Evolutionary conservation across 148 eudicot genomes (phyloP).

Genomic region (Salicornia ramosissima): DNA sequence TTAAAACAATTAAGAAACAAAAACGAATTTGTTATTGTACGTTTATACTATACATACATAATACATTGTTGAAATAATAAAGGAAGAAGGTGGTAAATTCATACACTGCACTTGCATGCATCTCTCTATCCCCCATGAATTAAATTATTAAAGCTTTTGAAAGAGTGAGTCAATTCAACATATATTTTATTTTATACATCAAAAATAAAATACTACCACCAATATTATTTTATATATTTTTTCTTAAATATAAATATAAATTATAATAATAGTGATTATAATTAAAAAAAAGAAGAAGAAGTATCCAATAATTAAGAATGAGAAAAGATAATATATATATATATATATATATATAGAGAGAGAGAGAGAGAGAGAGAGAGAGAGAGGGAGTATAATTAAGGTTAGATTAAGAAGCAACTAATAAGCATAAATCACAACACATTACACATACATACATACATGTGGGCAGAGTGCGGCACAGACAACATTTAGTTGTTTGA

Average conservation of each 20-base stretch:
- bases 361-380: too few species aligned
- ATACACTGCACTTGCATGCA: neutral
- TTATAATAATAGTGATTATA: neutral
- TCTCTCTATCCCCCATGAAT: neutral
- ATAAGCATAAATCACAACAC: conserved; percentile 15
- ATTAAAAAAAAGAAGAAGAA: neutral
- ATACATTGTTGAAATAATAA: too few species aligned
- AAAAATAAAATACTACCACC: neutral
- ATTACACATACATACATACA: too few species aligned
- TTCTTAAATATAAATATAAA: neutral
- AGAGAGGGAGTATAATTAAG: too few species aligned
- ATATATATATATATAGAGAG: too few species aligned
- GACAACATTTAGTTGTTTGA: conserved; percentile 13
- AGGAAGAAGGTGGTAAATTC: neutral
- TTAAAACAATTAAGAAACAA: too few species aligned
- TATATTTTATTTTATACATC: neutral
- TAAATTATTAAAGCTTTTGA: neutral
- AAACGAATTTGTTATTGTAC: too few species aligned
- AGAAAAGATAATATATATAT: neutral
- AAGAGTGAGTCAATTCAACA: conserved; percentile 19
- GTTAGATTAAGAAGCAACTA: too few species aligned
- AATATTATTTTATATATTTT: neutral
- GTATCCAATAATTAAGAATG: conserved; percentile 26
- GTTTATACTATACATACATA: too few species aligned
- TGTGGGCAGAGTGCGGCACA: conserved; percentile 26